Percentiles rank a stretch among this genome's conserved stretches.
Evolutionary conservation across 1,284 basidiomycete genomes (phyloP).

Genomic region (Paramarasmius palmivorus): DNA sequence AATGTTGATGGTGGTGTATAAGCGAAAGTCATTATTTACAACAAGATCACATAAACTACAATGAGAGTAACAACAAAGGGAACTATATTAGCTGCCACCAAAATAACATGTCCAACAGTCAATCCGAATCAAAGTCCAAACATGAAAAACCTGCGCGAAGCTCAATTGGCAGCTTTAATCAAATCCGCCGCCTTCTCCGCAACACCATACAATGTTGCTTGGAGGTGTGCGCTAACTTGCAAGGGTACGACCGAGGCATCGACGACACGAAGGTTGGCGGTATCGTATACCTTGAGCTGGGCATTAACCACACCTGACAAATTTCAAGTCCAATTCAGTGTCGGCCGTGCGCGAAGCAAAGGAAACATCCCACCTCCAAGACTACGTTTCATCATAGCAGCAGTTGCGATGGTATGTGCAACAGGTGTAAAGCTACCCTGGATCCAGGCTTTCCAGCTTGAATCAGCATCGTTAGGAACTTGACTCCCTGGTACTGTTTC

Average conservation of each 20-base stretch:
- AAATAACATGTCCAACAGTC: no score
- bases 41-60: no score
- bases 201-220: slow-evolving; percentile 44
- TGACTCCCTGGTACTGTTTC: slow-evolving; percentile 24
- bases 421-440: slow-evolving; percentile 2
- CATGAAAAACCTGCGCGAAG: no score
- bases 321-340: background rate
- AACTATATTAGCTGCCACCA: no score
- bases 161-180: slow-evolving; percentile 37
- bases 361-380: background rate
- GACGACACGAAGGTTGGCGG: slow-evolving; percentile 51
- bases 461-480: slow-evolving; percentile 3
- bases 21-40: no score
- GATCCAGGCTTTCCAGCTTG: slow-evolving; percentile 4
- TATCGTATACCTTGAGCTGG: slow-evolving; percentile 48
- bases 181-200: slow-evolving; percentile 52
- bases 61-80: no score
- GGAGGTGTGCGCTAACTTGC: slow-evolving; percentile 44
- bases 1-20: no score
- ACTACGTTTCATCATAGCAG: slow-evolving; percentile 8
- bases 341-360: slow-evolving; percentile 1
- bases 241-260: slow-evolving; percentile 48
- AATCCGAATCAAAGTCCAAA: no score
- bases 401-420: slow-evolving; percentile 6
- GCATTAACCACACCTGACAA: slow-evolving; percentile 40